Conservation (phyloP, 768 basidiomycete species). For the Hygrocybe punicea region DNA sequence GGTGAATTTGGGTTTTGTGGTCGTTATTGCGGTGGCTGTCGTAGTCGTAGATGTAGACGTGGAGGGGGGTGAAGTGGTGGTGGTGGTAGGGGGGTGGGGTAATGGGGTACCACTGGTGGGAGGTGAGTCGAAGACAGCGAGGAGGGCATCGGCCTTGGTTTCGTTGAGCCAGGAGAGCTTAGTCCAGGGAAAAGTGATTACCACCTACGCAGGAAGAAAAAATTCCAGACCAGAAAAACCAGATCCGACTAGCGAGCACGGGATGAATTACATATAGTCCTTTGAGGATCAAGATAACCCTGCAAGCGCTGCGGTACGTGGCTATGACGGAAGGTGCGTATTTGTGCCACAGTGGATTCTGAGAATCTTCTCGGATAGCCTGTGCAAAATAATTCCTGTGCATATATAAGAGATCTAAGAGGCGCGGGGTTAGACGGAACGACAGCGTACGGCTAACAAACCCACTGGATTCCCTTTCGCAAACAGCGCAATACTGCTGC, state of each 20-base stretch:
- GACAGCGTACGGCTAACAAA: slow-evolving; percentile 4
- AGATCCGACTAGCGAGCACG: slow-evolving; percentile 30
- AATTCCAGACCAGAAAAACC: slow-evolving; percentile 53
- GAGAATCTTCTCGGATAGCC: slow-evolving; percentile 41
- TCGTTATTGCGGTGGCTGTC: neutral
- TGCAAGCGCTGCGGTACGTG: slow-evolving; percentile 42
- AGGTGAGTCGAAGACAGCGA: slow-evolving; percentile 18
- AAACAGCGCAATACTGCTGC: slow-evolving; percentile 45
- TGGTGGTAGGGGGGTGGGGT: neutral
- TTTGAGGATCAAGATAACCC: slow-evolving; percentile 40
- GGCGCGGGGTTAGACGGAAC: neutral
- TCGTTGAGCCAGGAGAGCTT: slow-evolving; percentile 56
- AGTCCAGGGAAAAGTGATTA: slow-evolving; percentile 48
- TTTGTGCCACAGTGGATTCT: slow-evolving; percentile 44
- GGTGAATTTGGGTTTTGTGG: neutral
- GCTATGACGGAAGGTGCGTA: slow-evolving; percentile 47
- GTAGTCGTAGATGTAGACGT: neutral
- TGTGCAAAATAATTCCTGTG: slow-evolving; percentile 50
- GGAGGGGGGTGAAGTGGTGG: neutral
- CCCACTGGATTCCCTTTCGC: slow-evolving; percentile 47
- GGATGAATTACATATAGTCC: slow-evolving; percentile 39
- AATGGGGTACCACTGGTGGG: neutral
- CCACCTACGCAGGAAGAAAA: slow-evolving; percentile 49
- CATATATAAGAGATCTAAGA: slow-evolving; percentile 42
- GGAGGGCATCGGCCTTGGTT: slow-evolving; percentile 43